Base-by-base conservation (phyloP, 2,329 filamentous ascomycete species). In the Aspergillus sp. region DNA sequence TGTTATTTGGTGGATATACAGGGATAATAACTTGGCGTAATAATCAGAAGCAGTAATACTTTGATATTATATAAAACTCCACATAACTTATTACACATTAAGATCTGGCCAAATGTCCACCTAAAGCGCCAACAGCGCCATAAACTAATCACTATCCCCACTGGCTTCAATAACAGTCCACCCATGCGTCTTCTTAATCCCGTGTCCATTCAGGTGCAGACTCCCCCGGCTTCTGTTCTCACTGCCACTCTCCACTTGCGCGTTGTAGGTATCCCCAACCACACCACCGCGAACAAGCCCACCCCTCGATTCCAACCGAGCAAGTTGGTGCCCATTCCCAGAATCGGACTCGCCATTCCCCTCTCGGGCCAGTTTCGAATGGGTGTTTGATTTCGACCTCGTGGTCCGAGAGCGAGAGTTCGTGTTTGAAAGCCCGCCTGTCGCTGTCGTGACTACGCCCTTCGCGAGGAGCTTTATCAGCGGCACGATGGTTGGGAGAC, bases 401-500 rank as follows among this genome's bases (percentile, higher is more conserved):
- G 12, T 35, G 0, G 33, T 35, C 6, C 5, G 15, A 2, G 35
- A 37, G 12, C 14, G 35, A 1, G 35, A 37, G 14, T 37, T 37
- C 6, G 35, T 37, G 1, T 37, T 37, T 37, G 35, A 37, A n/a
- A 37, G 6, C 2, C 12, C 12, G 1, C 0, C n/a, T 37, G 35
- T 37, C 9, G 27, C 27, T 37, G 35, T 37, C 4, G 35, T 15
- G 14, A 37, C 15, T 6, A 37, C 35, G 35, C 35, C 12, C 0
- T 37, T 37, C 35, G 14, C 35, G 4, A 37, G 35, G 4, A 37
- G 15, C 15, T 50, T 49, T 15, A 49, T 27, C 0, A 50, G 8
- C 2, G 53, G 53, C 21, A 55, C 21, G 14, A 55, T 23, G 37
- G 53, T 55, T 7, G 53, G 53, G 3, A 55, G 37, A 31, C 53